These are phyloP conservation scores for Pseudogymnoascus destructans DNA, from an alignment of 2,329 filamentous ascomycete genomes.

Conservation along the genomic window DNA sequence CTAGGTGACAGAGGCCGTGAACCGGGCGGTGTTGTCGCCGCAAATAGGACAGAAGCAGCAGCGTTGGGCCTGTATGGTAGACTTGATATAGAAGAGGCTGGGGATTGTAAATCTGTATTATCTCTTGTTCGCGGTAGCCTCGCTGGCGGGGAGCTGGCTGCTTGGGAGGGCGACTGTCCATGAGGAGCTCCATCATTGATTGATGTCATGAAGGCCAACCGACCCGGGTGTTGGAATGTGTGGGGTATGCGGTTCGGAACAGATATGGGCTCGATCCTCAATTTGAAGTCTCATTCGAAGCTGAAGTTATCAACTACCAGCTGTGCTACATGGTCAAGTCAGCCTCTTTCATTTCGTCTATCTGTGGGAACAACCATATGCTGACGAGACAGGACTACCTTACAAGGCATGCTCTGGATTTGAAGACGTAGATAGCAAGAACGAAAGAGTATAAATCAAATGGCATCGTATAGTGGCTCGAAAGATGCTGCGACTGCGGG, in stretches of 20 bases:
- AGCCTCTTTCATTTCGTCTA: neutral
- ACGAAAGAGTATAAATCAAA: neutral
- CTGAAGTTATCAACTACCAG: constrained; percentile 4
- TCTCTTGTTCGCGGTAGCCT: constrained; percentile 48
- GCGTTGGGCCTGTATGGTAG: constrained; percentile 43
- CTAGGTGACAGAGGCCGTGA: constrained; percentile 57
- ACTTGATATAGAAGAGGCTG: constrained; percentile 34
- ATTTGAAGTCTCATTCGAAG: constrained; percentile 1
- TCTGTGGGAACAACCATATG: neutral
- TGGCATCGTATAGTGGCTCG: neutral
- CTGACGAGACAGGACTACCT: neutral
- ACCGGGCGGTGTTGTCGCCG: constrained; percentile 53
- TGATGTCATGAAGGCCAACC: constrained; percentile 49
- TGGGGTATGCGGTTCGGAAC: neutral
- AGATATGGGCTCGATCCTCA: constrained; percentile 2
- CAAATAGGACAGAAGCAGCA: constrained; percentile 47
- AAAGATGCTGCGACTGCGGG: neutral
- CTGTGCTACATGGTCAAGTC: constrained; percentile 3
- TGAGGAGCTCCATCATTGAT: constrained; percentile 49
- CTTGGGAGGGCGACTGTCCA: constrained; percentile 57
- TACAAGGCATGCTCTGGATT: constrained; percentile 4
- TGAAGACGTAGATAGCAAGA: constrained; percentile 2
- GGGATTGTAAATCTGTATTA: constrained; percentile 36
- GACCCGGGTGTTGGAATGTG: neutral
- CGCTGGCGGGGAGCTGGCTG: constrained; percentile 47